Evolutionary conservation across 2,329 filamentous ascomycete species (phyloP).

Genomic region (Alternaria brassicicola): DNA sequence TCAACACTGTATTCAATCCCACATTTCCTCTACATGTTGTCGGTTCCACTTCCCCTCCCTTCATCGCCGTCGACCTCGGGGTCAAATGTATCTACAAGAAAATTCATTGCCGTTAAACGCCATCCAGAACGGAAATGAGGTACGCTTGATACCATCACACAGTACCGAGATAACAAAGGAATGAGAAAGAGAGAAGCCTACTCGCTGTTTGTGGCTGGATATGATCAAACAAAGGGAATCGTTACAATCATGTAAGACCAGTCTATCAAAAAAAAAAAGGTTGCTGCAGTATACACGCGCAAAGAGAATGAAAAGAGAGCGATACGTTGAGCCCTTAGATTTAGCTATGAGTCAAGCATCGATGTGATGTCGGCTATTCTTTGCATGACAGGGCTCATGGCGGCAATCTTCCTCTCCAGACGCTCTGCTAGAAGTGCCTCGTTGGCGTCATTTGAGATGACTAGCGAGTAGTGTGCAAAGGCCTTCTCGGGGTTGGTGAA

Average conservation of each 20-base stretch:
- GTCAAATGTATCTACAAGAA: conserved; percentile 14
- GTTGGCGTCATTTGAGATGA: conserved; percentile 61
- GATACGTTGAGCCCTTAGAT: background rate
- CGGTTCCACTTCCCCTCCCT: background rate
- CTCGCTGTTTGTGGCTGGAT: conserved; percentile 8
- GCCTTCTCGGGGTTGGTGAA: conserved; percentile 68
- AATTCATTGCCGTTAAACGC: conserved; percentile 8
- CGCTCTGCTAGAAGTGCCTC: conserved; percentile 40
- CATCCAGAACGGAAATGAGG: background rate
- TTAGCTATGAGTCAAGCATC: conserved; percentile 41
- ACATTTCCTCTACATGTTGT: conserved; percentile 1
- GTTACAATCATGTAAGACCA: conserved; percentile 34
- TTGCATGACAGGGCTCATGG: conserved; percentile 42
- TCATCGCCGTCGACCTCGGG: background rate
- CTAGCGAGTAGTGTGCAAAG: conserved; percentile 66
- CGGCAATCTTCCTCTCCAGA: conserved; percentile 44
- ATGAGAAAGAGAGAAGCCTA: conserved; percentile 4
- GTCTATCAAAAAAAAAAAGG: conserved; percentile 28
- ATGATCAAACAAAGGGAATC: conserved; percentile 39
- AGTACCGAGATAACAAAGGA: conserved; percentile 4
- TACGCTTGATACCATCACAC: conserved; percentile 5
- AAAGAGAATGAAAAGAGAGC: conserved; percentile 4
- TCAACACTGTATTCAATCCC: conserved; percentile 5
- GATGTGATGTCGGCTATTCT: conserved; percentile 45
- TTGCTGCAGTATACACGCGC: conserved; percentile 1